Percentiles rank a stretch among this genome's conserved stretches.
These are phyloP conservation scores for Arthrobotrys pseudoclavata DNA, from an alignment of 2,329 filamentous ascomycete species.

Conservation along the genomic window DNA sequence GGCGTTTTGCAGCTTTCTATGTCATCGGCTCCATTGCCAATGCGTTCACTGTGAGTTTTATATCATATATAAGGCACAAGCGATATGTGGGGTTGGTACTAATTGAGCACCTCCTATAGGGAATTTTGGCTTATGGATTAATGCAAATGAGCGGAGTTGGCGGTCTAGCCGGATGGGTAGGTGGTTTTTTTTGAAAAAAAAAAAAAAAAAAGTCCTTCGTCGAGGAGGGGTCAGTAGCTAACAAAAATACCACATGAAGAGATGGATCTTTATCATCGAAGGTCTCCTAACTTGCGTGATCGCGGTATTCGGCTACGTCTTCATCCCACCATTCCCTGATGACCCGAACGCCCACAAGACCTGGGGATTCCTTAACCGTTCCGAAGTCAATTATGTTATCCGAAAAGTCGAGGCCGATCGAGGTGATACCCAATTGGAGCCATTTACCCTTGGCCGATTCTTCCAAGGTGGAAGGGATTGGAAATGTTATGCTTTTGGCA, in stretches of 20 bases:
- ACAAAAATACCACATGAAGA: not conserved
- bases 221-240: not conserved
- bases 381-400: slow-evolving; percentile 67
- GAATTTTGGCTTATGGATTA: slow-evolving; percentile 78
- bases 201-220: not conserved
- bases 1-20: slow-evolving; percentile 68
- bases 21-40: slow-evolving; percentile 69
- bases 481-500: slow-evolving; percentile 66
- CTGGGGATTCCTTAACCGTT: slow-evolving; percentile 69
- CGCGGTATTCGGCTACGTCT: slow-evolving; percentile 70
- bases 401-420: slow-evolving; percentile 71
- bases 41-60: slow-evolving; percentile 68
- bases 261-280: slow-evolving; percentile 62
- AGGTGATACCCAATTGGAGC: slow-evolving; percentile 69
- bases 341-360: slow-evolving; percentile 67
- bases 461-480: slow-evolving; percentile 68
- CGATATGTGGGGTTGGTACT: slow-evolving; percentile 72
- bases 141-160: slow-evolving; percentile 66
- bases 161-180: slow-evolving; percentile 71
- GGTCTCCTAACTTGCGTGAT: slow-evolving; percentile 71
- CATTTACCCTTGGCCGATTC: slow-evolving; percentile 75
- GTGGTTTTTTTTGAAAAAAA: not conserved
- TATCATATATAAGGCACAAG: slow-evolving; percentile 60
- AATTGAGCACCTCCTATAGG: slow-evolving; percentile 77
- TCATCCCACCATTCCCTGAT: slow-evolving; percentile 76